phyloP scores from a whole-genome alignment of 495 filamentous ascomycete species.

The Cairneyella variabilis region DNA sequence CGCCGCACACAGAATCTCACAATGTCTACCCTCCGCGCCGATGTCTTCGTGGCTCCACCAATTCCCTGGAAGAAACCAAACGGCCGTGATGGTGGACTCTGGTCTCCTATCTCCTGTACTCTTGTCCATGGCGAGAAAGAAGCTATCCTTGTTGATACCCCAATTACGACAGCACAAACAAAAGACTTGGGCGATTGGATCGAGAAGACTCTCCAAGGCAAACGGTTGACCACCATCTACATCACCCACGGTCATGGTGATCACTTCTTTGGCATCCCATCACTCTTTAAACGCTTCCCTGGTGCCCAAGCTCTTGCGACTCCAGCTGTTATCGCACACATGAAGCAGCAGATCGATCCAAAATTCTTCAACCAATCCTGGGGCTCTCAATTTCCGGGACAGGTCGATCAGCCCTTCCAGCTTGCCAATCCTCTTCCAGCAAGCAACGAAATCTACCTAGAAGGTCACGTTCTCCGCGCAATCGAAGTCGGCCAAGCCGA shows the following conservation, averaged over 20 bases:
- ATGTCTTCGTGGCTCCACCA: no score
- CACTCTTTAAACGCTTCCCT: conserved; percentile 31
- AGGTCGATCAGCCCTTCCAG: neutral
- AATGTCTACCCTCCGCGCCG: no score
- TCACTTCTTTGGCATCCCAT: conserved; percentile 37
- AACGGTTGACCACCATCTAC: conserved; percentile 35
- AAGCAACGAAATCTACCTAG: neutral
- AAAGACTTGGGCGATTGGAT: conserved; percentile 30
- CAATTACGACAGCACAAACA: conserved; percentile 20
- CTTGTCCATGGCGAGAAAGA: conserved; percentile 24
- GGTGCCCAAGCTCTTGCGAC: conserved; percentile 30
- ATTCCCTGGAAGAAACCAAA: no score
- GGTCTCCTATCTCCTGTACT: conserved; percentile 29
- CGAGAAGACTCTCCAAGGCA: conserved; percentile 20
- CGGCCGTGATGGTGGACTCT: no score
- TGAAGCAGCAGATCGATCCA: conserved; percentile 25
- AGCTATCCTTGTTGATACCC: conserved; percentile 33
- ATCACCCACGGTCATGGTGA: conserved; percentile 46
- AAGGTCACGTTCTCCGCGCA: neutral
- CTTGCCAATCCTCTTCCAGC: neutral
- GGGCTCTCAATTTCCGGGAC: neutral
- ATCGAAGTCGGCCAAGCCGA: conserved; percentile 9
- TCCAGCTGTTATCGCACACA: conserved; percentile 27
- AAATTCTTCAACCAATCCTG: neutral
- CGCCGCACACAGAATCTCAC: no score